Conservation (phyloP, 1,139 yeast species). For the Pichia sp. region DNA sequence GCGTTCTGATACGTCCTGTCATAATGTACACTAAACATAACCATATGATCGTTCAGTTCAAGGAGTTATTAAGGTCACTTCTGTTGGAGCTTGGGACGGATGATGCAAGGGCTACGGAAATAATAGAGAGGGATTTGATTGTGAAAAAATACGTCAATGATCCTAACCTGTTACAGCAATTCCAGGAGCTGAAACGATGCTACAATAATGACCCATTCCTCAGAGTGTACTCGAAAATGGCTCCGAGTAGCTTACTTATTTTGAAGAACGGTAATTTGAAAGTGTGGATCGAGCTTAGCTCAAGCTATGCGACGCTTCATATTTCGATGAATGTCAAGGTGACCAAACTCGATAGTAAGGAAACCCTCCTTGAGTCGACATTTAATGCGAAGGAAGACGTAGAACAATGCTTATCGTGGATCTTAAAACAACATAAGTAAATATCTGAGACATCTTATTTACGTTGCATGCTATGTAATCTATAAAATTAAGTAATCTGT, state of each 20-base stretch:
- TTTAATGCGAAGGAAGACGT: conserved; percentile 60
- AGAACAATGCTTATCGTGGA: conserved; percentile 65
- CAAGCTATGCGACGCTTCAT: conserved; percentile 23
- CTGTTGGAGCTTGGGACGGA: conserved; percentile 4
- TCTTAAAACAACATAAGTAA: conserved; percentile 12
- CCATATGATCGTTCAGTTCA: conserved; percentile 42
- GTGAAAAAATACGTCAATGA: conserved; percentile 23
- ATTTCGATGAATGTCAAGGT: conserved; percentile 23
- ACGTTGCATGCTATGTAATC: background rate
- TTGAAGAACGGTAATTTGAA: conserved; percentile 19
- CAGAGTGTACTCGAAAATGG: conserved; percentile 23
- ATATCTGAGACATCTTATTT: background rate
- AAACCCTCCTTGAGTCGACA: conserved; percentile 42
- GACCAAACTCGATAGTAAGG: conserved; percentile 12
- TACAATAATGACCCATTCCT: conserved; percentile 25
- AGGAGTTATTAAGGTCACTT: conserved; percentile 35
- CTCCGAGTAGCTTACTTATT: conserved; percentile 27
- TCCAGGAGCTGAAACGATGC: conserved; percentile 6
- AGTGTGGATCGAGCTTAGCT: conserved; percentile 26
- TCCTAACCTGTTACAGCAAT: conserved; percentile 19
- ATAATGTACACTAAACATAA: conserved; percentile 69
- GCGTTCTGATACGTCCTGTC: conserved; percentile 53
- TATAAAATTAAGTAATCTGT: background rate
- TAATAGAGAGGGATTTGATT: conserved; percentile 15
- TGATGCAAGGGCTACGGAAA: conserved; percentile 11